Evolutionary conservation across 1,139 yeast species (phyloP).

Genomic region (Lodderomyces parapsilosis): DNA sequence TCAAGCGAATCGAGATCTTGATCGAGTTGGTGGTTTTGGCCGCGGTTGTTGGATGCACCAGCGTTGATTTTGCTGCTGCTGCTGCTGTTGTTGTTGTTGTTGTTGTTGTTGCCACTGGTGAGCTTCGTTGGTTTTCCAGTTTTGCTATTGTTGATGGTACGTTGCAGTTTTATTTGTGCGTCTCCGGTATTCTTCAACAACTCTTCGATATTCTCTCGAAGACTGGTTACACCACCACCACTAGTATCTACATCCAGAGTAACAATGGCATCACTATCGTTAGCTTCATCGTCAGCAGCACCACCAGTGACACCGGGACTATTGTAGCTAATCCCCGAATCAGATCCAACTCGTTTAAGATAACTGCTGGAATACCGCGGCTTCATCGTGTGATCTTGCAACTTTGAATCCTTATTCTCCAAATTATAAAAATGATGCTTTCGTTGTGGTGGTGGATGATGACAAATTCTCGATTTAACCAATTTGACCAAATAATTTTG

Average conservation of each 20-base stretch:
- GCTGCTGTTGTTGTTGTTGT: background rate
- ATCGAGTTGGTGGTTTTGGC: background rate
- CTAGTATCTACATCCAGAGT: background rate
- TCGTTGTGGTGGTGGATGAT: slow-evolving; percentile 5
- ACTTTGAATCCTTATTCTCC: slow-evolving; percentile 9
- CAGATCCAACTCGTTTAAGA: slow-evolving; percentile 36
- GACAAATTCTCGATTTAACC: slow-evolving; percentile 20
- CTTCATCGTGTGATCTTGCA: slow-evolving; percentile 21
- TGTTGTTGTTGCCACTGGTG: background rate
- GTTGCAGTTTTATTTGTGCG: slow-evolving; percentile 6
- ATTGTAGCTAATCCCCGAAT: slow-evolving; percentile 20
- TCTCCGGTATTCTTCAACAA: slow-evolving; percentile 9
- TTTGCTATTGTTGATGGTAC: slow-evolving; percentile 2
- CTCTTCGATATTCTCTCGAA: slow-evolving; percentile 3
- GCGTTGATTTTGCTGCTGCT: background rate
- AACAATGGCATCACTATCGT: slow-evolving; percentile 9
- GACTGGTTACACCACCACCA: background rate
- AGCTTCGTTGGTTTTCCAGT: no score
- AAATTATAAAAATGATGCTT: background rate
- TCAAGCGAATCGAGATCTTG: slow-evolving; percentile 3
- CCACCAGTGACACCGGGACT: background rate
- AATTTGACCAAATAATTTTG: slow-evolving; percentile 60
- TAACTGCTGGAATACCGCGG: slow-evolving; percentile 44
- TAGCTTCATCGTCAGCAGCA: background rate
- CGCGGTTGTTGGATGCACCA: background rate